Evolutionary conservation across 805 yeast genomes (phyloP).

Genomic region (Lipomyces kockii): DNA sequence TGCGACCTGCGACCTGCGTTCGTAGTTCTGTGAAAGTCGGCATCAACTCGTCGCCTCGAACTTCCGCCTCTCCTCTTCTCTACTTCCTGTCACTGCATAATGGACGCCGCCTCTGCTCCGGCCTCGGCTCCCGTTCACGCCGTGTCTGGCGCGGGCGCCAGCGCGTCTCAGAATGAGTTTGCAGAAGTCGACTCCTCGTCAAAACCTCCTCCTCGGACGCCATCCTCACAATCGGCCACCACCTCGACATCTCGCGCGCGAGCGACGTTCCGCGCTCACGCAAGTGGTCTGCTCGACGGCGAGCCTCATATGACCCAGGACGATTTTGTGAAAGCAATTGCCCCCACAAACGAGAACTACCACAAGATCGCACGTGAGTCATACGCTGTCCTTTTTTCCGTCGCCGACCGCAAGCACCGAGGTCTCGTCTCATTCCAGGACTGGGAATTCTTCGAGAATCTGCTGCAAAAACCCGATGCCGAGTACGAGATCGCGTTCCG

Average conservation of each 20-base stretch:
- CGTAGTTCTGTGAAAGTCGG: not conserved
- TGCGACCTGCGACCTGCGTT: not conserved
- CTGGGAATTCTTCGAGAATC: conserved; percentile 71
- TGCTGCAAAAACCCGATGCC: conserved; percentile 59
- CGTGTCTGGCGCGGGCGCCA: not conserved
- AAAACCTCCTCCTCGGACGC: not conserved
- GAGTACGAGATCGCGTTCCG: conserved; percentile 57
- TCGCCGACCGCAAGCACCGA: conserved; percentile 72
- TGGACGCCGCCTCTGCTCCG: conserved; percentile 7
- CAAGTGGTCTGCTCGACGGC: conserved; percentile 30
- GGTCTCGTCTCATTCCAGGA: conserved; percentile 73
- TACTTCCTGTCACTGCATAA: not conserved
- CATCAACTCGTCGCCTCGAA: not conserved
- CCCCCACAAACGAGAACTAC: conserved; percentile 53
- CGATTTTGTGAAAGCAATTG: conserved; percentile 53
- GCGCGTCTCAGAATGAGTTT: conserved; percentile 2
- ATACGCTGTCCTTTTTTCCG: conserved; percentile 73
- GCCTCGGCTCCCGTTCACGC: conserved; percentile 10
- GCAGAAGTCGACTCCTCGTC: conserved; percentile 6
- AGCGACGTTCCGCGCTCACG: conserved; percentile 21
- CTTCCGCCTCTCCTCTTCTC: conserved; percentile 5
- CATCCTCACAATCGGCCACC: not conserved
- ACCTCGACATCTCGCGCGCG: not conserved
- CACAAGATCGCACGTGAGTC: conserved; percentile 61
- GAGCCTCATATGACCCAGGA: conserved; percentile 47